Conservation (phyloP, 2,329 filamentous ascomycete genomes). For the Pseudogymnoascus sp. region DNA sequence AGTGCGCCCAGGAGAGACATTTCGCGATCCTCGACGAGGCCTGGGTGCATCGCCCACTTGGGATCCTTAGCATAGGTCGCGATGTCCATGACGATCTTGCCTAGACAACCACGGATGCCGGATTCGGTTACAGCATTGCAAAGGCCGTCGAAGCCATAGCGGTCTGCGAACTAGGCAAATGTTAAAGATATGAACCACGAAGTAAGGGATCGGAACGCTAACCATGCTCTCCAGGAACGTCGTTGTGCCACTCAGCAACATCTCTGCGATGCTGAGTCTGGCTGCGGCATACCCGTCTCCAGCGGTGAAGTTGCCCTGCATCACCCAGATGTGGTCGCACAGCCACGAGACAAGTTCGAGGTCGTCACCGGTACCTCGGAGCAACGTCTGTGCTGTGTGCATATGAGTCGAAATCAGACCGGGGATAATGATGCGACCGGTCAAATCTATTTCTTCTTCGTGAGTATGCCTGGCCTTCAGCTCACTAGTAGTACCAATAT, state of each 20-base stretch:
- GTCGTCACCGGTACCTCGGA: constrained; percentile 38
- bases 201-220: too few species aligned
- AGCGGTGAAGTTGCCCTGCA: constrained; percentile 36
- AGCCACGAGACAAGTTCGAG: constrained; percentile 42
- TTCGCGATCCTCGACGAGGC: constrained; percentile 34
- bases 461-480: too few species aligned
- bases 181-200: too few species aligned
- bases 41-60: constrained; percentile 37
- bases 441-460: constrained; percentile 30
- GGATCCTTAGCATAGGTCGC: constrained; percentile 36
- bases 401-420: constrained; percentile 43
- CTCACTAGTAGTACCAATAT: too few species aligned
- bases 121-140: constrained; percentile 36
- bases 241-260: constrained; percentile 42
- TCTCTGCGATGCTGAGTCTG: constrained; percentile 40
- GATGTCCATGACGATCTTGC: constrained; percentile 34
- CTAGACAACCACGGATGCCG: constrained; percentile 35
- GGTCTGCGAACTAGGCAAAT: constrained; percentile 33
- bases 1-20: constrained; percentile 29
- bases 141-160: constrained; percentile 39
- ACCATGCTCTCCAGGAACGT: constrained; percentile 46
- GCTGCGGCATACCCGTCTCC: constrained; percentile 42
- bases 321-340: constrained; percentile 42
- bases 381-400: constrained; percentile 40
- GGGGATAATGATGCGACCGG: constrained; percentile 39